Conservation (phyloP, 2,329 filamentous ascomycete species). For the Fusarium protoensiforme region DNA sequence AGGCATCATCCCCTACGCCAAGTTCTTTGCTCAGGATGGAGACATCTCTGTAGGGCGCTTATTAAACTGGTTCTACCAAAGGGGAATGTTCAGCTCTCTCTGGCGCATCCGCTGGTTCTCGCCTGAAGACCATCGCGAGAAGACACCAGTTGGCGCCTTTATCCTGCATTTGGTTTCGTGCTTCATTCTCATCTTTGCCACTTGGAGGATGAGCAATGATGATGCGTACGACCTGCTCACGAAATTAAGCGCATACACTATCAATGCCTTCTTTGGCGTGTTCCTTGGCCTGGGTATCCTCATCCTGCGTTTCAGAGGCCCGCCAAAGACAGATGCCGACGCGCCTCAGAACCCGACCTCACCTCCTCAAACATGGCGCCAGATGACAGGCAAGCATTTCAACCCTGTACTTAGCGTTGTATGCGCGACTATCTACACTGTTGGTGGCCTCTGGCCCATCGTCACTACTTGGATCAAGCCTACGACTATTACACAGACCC, state of each 20-base stretch:
- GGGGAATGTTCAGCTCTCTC: conserved; percentile 44
- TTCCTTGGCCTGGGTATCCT: conserved; percentile 51
- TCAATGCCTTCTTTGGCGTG: conserved; percentile 49
- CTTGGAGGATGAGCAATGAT: conserved; percentile 39
- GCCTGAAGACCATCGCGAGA: conserved; percentile 50
- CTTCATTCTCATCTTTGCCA: conserved; percentile 49
- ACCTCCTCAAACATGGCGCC: conserved; percentile 41
- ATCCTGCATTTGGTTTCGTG: conserved; percentile 49
- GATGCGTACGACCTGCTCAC: conserved; percentile 48
- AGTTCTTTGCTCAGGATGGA: conserved; percentile 57
- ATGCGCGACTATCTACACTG: conserved; percentile 44
- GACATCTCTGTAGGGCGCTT: conserved; percentile 50
- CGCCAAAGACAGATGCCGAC: conserved; percentile 40
- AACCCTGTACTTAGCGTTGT: conserved; percentile 46
- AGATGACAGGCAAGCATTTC: conserved; percentile 47
- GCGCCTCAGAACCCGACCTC: conserved; percentile 17
- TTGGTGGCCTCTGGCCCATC: conserved; percentile 48
- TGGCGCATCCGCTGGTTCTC: conserved; percentile 45
- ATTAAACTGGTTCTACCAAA: conserved; percentile 44
- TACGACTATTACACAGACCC: background rate
- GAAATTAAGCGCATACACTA: conserved; percentile 46
- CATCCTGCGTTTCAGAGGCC: conserved; percentile 48
- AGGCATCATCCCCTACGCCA: conserved; percentile 62
- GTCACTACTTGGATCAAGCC: conserved; percentile 48
- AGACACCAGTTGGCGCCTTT: conserved; percentile 50